Percentiles rank a stretch among this genome's conserved stretches.
Evolutionary conservation across 2,329 filamentous ascomycete genomes (phyloP).

Genomic region (Pseudofabraea citricarpa): DNA sequence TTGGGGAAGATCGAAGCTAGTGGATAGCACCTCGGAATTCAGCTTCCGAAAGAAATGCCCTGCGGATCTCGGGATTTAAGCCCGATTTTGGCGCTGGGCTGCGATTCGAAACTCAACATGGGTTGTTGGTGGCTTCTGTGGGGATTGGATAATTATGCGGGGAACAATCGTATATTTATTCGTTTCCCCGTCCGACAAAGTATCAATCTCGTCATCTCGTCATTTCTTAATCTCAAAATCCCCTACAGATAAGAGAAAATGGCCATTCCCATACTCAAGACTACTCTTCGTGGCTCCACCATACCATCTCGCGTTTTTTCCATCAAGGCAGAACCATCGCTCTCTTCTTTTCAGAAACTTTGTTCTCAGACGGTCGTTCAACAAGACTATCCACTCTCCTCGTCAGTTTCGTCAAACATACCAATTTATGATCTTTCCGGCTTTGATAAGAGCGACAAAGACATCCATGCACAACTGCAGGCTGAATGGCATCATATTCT

Average conservation of each 20-base stretch:
- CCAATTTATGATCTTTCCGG: neutral
- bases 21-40: too few relatives aligned
- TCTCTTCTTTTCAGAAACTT: neutral
- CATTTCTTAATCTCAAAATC: too few relatives aligned
- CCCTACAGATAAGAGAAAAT: neutral
- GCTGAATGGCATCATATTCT: slow-evolving; percentile 58
- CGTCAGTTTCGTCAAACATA: neutral
- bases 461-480: slow-evolving; percentile 28
- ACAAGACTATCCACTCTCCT: neutral
- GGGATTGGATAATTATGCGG: too few relatives aligned
- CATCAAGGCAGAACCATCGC: neutral
- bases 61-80: too few relatives aligned
- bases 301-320: neutral
- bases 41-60: too few relatives aligned
- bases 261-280: slow-evolving; percentile 15
- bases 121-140: too few relatives aligned
- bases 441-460: neutral
- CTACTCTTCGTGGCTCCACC: neutral
- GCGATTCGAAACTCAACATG: too few relatives aligned
- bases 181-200: too few relatives aligned
- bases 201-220: too few relatives aligned
- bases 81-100: too few relatives aligned
- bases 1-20: too few relatives aligned
- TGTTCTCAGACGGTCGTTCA: neutral
- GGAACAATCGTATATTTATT: too few relatives aligned